A percentile compares a stretch with the other conserved stretches of the same genome.
Conservation (phyloP, 768 basidiomycete genomes). For the Mycena epipterygia region DNA sequence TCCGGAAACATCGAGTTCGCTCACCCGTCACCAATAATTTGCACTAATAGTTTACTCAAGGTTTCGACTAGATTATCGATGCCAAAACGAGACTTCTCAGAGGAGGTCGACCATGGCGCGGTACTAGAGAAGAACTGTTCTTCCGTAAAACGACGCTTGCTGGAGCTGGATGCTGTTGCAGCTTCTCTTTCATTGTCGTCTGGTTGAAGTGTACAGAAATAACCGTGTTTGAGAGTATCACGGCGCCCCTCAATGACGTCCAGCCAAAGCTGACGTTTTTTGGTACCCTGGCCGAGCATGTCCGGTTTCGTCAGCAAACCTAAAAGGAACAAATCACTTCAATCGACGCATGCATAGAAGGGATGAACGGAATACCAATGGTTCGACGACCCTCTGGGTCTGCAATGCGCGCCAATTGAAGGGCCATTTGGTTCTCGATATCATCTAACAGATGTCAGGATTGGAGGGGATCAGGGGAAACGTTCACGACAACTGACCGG, state of each 20-base stretch:
- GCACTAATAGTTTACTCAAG: slow-evolving; percentile 51
- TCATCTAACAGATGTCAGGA: slow-evolving; percentile 55
- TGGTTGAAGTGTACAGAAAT: slow-evolving; percentile 59
- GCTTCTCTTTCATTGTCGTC: slow-evolving; percentile 53
- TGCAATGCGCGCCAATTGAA: slow-evolving; percentile 57
- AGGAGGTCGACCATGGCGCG: slow-evolving; percentile 50
- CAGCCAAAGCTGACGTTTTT: slow-evolving; percentile 54
- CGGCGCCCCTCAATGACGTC: slow-evolving; percentile 55
- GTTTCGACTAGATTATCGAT: slow-evolving; percentile 48
- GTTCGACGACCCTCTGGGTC: slow-evolving; percentile 64
- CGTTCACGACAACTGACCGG: slow-evolving; percentile 46
- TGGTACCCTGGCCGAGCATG: slow-evolving; percentile 53
- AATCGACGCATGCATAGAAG: not conserved
- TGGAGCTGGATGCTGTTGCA: slow-evolving; percentile 41
- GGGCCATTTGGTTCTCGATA: slow-evolving; percentile 70
- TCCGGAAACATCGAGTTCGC: not conserved
- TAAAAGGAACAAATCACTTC: not conserved
- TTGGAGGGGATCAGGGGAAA: not conserved
- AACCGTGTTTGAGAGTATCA: slow-evolving; percentile 56
- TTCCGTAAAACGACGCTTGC: slow-evolving; percentile 50
- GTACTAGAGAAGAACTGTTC: slow-evolving; percentile 48
- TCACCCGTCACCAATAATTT: slow-evolving; percentile 44
- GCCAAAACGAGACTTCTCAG: slow-evolving; percentile 48
- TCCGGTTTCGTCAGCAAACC: slow-evolving; percentile 69
- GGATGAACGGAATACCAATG: slow-evolving; percentile 51